Base-by-base conservation (phyloP, 495 filamentous ascomycete species). In the Hypomontagnella monticulosa region DNA sequence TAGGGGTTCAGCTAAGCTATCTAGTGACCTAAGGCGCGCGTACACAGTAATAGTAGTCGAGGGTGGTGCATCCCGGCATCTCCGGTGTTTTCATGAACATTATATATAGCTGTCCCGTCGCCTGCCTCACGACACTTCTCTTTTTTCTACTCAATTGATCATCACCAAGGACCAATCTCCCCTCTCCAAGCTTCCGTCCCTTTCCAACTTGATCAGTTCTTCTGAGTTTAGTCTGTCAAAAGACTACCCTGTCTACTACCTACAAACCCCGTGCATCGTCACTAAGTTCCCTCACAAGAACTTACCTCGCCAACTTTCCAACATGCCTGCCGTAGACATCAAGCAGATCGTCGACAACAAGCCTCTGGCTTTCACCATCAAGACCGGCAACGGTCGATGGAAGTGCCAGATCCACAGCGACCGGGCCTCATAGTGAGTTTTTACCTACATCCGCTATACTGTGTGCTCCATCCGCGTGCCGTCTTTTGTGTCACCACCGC, bases 331-430 rank as follows among this genome's bases (percentile, higher is more conserved):
- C 63, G 32, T 61, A 19, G 63, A 71, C 23, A 58, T 79, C 62
- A 66, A 74, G 43, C n/a, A 72, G 32, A 58, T 72, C 59, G 69
- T 82, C 33, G 67, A 78, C 68, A 69, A 6, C 55, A 71, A 71
- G 59, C 72, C 69, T 27, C 41, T 81, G 63, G 69, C 62, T 59
- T 83, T 83, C 75, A 74, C 76, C 42, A 76, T 83, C 63, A 77
- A 72, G 72, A 73, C 79, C 4, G 73, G 73, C 43, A 49, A 51
- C 30, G 70, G 70, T 42, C 72, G 70, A 61, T 83, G 77, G 74
- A 44, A 73, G 38, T 79, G 78, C 71, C 75, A 71, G 19, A 49
- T 83, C 8, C 67, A 79, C 65, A 63, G 46, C 33, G 76, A 81
- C 67, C 76, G 79, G 43, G 69, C 73, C 47, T 61, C 75, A 48